Base-by-base conservation (phyloP, 495 filamentous ascomycete species). In the Haplographium delicatum region DNA sequence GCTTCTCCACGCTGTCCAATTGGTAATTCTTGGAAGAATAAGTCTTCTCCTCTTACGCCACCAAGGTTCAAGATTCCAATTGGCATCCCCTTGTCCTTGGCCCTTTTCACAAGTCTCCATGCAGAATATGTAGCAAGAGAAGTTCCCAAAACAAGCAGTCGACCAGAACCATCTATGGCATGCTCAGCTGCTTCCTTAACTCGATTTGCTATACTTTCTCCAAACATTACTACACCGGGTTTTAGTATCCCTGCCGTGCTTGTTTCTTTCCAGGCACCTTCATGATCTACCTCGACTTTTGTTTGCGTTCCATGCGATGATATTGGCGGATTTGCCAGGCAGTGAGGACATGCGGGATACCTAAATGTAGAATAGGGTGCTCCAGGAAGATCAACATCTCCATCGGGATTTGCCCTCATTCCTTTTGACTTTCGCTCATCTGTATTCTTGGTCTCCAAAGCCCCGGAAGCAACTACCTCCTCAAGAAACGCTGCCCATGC, bases 121-220 rank as follows among this genome's bases (percentile, higher is more conserved):
- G 93, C 93, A 5, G 89, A 95, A 65, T 91, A 96, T 0, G 93
- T 96, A 7, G 93, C 93, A 40, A 98, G 72, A 58, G 87, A 94
- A 33, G 84, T 96, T 7, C 90, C 93, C 11, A 96, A 62, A 13
- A 97, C 77, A 24, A 98, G 72, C 19, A 98, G 64, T 25, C 78
- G 72, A 13, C 78, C 79, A 7, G 91, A 83, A 43, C 76, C 75
- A 55, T 95, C 85, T 31, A 98, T 79, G 6, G 82, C 85, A 15
- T 79, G 71, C 60, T 96, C 89, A 1, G 90, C 91, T n/a, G 79
- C 82, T 1, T 60, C 53, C 62, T 91, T 96, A 11, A 89, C 82
- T 3, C 60, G 47, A 2, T 63, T 60, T 3, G 76, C 68, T 25
- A 96, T 93, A 45, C 80, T 88, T 66, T 98, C 93, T 3, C 93